These are phyloP conservation scores for Gnetum montanum DNA, from an alignment of 75 land plant genomes.

Conservation along the genomic window DNA sequence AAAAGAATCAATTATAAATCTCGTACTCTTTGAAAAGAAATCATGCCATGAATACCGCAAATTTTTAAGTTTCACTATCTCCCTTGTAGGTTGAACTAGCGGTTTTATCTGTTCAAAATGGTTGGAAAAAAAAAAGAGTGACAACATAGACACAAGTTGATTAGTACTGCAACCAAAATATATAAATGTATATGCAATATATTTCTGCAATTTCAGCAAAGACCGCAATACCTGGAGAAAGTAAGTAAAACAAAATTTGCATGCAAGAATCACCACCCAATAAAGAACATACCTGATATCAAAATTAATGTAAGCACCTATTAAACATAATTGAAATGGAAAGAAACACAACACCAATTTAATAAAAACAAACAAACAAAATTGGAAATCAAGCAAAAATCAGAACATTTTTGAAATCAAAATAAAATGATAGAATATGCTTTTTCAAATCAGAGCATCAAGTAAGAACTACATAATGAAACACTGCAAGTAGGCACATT, in stretches of 20 bases:
- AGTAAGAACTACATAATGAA: too few relatives aligned
- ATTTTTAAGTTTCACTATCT: constrained; percentile 30
- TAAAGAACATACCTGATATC: constrained; percentile 72
- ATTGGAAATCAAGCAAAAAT: too few relatives aligned
- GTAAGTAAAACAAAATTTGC: constrained; percentile 88
- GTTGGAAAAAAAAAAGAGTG: background rate
- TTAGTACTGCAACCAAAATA: too few relatives aligned
- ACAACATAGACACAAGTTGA: constrained; percentile 1
- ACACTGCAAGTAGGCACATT: too few relatives aligned
- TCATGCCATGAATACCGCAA: constrained; percentile 88
- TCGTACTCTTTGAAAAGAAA: constrained; percentile 74
- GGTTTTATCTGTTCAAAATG: constrained; percentile 58
- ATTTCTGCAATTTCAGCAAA: too few relatives aligned
- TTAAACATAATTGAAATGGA: too few relatives aligned
- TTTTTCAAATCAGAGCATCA: too few relatives aligned
- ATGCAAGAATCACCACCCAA: constrained; percentile 74
- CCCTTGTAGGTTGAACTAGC: constrained; percentile 69
- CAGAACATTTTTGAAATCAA: too few relatives aligned
- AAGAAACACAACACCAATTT: too few relatives aligned
- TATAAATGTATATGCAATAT: too few relatives aligned
- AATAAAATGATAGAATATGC: too few relatives aligned
- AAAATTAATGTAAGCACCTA: too few relatives aligned
- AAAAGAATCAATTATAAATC: background rate
- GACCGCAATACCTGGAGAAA: constrained; percentile 89
- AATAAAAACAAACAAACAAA: background rate